Conservation (phyloP, 1,139 yeast species). For the Suhomyces yuchorum region DNA sequence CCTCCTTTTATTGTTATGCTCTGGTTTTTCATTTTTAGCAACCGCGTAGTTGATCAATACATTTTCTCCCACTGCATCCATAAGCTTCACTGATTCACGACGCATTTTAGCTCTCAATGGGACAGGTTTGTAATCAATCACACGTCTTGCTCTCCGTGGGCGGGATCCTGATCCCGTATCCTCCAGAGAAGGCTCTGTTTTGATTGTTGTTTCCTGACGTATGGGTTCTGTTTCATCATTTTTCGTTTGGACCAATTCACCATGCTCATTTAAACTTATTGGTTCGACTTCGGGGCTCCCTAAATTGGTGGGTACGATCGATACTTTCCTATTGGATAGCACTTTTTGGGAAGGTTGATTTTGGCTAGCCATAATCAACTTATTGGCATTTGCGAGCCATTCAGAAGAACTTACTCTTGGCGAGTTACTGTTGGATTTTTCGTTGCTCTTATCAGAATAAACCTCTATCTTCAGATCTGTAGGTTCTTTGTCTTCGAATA, state of each 20-base stretch:
- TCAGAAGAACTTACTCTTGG: slow-evolving; percentile 6
- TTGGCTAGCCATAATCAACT: slow-evolving; percentile 1
- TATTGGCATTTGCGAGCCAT: slow-evolving; percentile 8
- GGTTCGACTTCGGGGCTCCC: background rate
- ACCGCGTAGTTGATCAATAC: slow-evolving; percentile 52
- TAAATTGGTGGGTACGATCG: too few species aligned
- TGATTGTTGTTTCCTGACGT: background rate
- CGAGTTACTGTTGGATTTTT: background rate
- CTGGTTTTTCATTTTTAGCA: slow-evolving; percentile 3
- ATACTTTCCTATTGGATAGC: background rate
- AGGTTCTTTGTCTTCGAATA: slow-evolving; percentile 16
- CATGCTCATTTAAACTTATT: background rate
- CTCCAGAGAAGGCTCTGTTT: background rate
- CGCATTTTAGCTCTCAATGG: slow-evolving; percentile 71
- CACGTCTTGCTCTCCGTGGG: slow-evolving; percentile 32
- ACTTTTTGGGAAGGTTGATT: background rate
- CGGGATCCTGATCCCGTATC: background rate
- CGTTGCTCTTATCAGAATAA: background rate
- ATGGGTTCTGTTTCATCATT: background rate
- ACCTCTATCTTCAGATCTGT: background rate
- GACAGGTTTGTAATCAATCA: slow-evolving; percentile 69
- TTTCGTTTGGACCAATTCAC: background rate
- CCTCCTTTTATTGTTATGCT: background rate
- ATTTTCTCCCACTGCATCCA: slow-evolving; percentile 52
- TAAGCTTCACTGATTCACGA: slow-evolving; percentile 60